Evolutionary conservation across 768 basidiomycete species (phyloP).

Genomic region (Kwoniella shandongensis): DNA sequence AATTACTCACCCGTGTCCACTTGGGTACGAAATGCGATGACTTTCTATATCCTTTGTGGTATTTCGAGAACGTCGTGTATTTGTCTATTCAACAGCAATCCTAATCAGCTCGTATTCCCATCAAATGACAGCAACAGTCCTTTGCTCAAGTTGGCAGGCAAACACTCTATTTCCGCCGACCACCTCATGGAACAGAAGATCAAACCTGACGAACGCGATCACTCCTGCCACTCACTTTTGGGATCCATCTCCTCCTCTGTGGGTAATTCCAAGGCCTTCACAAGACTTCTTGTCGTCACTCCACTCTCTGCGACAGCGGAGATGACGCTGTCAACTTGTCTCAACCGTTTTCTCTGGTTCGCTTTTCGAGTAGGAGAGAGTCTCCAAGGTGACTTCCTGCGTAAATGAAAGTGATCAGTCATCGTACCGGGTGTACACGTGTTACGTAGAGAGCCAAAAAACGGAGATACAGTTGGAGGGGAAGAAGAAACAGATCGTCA

Average conservation of each 20-base stretch:
- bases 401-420: not conserved
- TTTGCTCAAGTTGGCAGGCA: too few species aligned
- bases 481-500: not conserved
- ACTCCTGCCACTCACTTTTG: constrained; percentile 54
- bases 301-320: constrained; percentile 81
- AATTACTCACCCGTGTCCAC: constrained; percentile 75
- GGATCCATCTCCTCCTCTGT: constrained; percentile 91
- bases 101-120: not conserved
- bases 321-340: constrained; percentile 90
- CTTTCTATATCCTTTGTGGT: constrained; percentile 76
- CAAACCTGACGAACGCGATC: not conserved
- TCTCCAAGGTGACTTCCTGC: constrained; percentile 93
- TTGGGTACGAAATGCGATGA: constrained; percentile 98
- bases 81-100: constrained; percentile 65
- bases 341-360: constrained; percentile 81
- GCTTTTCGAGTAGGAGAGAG: constrained; percentile 88
- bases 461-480: not conserved
- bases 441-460: not conserved
- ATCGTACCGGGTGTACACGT: not conserved
- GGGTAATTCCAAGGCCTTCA: constrained; percentile 74
- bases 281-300: constrained; percentile 62
- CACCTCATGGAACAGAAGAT: not conserved
- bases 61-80: constrained; percentile 82
- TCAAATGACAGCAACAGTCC: too few species aligned
- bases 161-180: too few species aligned